These are phyloP conservation scores for Calonectria henricotiae DNA, from an alignment of 2,329 filamentous ascomycete species.

Conservation along the genomic window DNA sequence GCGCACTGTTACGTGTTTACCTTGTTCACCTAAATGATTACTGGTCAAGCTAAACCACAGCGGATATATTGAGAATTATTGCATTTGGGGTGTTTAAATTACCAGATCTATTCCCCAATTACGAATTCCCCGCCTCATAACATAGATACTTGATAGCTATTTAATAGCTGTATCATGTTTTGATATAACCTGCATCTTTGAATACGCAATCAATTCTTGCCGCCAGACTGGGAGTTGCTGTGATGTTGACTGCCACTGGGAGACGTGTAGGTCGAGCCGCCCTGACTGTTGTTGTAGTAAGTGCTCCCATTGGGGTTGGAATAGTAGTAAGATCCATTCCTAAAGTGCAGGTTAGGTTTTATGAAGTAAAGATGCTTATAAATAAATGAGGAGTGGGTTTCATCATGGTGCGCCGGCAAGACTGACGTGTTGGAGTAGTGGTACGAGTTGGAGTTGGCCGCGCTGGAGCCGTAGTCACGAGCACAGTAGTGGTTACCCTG, in stretches of 20 bases:
- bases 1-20: neutral
- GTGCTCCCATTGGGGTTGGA: conserved; percentile 79
- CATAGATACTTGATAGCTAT: too few species aligned
- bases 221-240: conserved; percentile 18
- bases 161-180: too few species aligned
- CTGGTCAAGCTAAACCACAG: neutral
- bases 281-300: conserved; percentile 77
- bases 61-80: neutral
- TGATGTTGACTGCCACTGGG: conserved; percentile 60
- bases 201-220: conserved; percentile 39
- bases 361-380: neutral
- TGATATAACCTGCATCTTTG: too few species aligned
- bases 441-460: conserved; percentile 73
- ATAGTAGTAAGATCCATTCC: conserved; percentile 82
- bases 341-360: conserved; percentile 45
- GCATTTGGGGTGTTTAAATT: neutral
- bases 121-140: too few species aligned
- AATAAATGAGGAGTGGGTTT: neutral
- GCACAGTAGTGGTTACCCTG: conserved; percentile 80
- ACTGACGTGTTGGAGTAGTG: conserved; percentile 78
- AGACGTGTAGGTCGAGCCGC: conserved; percentile 74
- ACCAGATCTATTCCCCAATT: neutral
- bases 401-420: neutral
- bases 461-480: conserved; percentile 74
- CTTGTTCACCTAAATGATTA: neutral